A percentile compares a stretch with the other conserved stretches of the same genome.
Conservation (phyloP, 345 rosid genomes). For the Lepidium africanum region DNA sequence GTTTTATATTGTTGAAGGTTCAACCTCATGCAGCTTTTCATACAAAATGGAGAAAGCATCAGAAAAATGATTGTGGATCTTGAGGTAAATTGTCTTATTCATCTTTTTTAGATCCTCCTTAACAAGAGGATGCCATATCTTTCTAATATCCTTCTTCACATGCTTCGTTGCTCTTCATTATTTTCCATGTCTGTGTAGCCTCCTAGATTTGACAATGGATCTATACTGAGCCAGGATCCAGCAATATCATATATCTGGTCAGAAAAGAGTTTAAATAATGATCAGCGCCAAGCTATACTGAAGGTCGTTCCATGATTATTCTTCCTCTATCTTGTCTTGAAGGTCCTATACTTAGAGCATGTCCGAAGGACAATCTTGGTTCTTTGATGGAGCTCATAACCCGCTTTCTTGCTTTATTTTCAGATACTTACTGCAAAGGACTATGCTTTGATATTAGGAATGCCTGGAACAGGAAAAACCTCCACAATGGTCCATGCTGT, state of each 20-base stretch:
- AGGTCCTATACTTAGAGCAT: background rate
- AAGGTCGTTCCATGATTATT: conserved; percentile 49
- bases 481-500: conserved; percentile 96
- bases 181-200: conserved; percentile 40
- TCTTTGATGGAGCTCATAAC: conserved; percentile 11
- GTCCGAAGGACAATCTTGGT: background rate
- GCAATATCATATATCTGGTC: conserved; percentile 93
- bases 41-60: conserved; percentile 48
- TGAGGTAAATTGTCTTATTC: conserved; percentile 48
- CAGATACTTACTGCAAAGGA: conserved; percentile 94
- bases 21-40: conserved; percentile 82
- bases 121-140: background rate
- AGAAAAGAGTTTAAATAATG: conserved; percentile 73
- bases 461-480: conserved; percentile 99
- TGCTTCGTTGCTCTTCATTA: background rate
- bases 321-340: conserved; percentile 7
- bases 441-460: conserved; percentile 89
- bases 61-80: conserved; percentile 88
- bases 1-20: conserved; percentile 46
- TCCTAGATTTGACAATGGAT: conserved; percentile 92
- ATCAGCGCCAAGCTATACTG: conserved; percentile 93
- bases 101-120: conserved; percentile 5
- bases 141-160: conserved; percentile 2
- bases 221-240: conserved; percentile 91
- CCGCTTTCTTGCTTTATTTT: conserved; percentile 20